Evolutionary conservation across 257 asterid species (phyloP), one percentile per base, ranked within the genome.

Genomic region (Nicotiana benthamiana): DNA sequence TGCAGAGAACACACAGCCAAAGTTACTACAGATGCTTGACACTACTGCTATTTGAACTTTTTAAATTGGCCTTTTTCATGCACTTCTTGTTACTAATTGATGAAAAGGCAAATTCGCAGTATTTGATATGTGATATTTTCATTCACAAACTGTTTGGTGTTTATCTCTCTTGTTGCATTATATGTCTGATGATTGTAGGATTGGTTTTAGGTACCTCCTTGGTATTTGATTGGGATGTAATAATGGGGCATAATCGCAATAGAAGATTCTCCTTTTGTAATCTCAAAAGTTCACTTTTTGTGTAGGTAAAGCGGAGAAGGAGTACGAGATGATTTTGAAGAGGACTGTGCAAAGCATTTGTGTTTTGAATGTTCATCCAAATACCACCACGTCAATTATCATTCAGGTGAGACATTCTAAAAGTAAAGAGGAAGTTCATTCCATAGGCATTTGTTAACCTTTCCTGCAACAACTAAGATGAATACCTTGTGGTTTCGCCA

Each of bases 251-350:
- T 48, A 9, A 15, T 48, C 34, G 5, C 57, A 0, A 11, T 20
- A 70, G 32, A 70, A 70, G 77, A 20, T 70, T 70, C 59, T 43
- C 77, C 16, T 26, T 74, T 48, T 9, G 24, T 48, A 7, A 72
- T 72, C 9, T 72, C 67, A 32, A 56, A 66, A 82, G 81, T 57
- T 46, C 56, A 79, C 61, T 60, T 59, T 64, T 43, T 85, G 74
- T 74, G 43, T 80, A 94, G 99, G 99, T 78, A 92, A 93, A 88
- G 51, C 81, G 43, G 98, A 92, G 59, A 95, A 89, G 91, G 96
- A 93, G 90, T 89, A 82, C 89, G 99, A 95, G 92, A 95, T 92
- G 95, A 89, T 95, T 85, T 84, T 93, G 89, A 93, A 90, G 96
- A 90, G 92, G 86, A 92, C 98, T 11, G 48, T 95, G 89, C 94